A percentile compares a stretch with the other conserved stretches of the same genome.
phyloP scores from a whole-genome alignment of 1,284 basidiomycete genomes.

The Afroboletus lepidellus region DNA sequence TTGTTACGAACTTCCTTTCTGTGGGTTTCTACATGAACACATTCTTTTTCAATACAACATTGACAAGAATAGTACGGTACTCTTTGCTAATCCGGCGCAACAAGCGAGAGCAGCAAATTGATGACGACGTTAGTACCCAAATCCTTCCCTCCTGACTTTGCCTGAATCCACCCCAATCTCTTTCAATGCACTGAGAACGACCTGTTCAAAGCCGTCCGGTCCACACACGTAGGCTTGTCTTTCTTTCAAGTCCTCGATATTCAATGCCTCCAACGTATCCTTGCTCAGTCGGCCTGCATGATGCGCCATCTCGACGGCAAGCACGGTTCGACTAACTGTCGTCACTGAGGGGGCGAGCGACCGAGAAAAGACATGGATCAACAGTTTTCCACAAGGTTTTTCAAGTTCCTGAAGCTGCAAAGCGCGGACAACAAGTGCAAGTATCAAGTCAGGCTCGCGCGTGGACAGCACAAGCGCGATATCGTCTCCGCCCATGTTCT shows the following conservation, averaged over 20 bases:
- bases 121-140: conserved; percentile 20
- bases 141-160: conserved; percentile 20
- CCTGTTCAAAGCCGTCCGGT: conserved; percentile 25
- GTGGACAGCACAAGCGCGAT: conserved; percentile 26
- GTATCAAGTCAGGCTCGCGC: conserved; percentile 25
- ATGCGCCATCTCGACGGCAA: conserved; percentile 11
- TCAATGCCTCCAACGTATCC: conserved; percentile 4
- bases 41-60: too few relatives aligned
- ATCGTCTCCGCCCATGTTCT: conserved; percentile 6
- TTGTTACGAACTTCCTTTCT: too few relatives aligned
- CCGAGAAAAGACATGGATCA: conserved; percentile 26
- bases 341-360: neutral
- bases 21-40: too few relatives aligned
- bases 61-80: too few relatives aligned
- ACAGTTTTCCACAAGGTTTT: conserved; percentile 6
- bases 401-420: neutral
- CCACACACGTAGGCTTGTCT: conserved; percentile 24
- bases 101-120: too few relatives aligned
- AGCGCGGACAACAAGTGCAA: conserved; percentile 19
- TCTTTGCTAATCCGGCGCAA: too few relatives aligned
- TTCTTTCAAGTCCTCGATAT: conserved; percentile 6
- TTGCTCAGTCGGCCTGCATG: conserved; percentile 18
- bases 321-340: neutral
- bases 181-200: conserved; percentile 11
- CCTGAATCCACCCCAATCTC: conserved; percentile 17